Conservation (phyloP, 805 yeast genomes). For the Ogataea wickerhamii region DNA sequence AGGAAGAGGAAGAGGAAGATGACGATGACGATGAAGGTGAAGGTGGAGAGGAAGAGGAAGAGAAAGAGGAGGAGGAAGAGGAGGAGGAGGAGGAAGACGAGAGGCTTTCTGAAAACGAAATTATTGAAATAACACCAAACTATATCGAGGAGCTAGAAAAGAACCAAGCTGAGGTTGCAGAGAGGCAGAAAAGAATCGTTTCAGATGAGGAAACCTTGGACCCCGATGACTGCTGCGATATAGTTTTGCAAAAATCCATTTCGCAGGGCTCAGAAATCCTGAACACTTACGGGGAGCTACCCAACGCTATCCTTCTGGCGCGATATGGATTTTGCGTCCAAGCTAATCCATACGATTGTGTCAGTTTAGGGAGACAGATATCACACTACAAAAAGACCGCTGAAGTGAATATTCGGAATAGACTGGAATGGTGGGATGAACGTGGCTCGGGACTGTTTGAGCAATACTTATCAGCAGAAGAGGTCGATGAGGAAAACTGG, state of each 20-base stretch:
- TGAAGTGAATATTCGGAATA: conserved; percentile 13
- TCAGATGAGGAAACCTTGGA: conserved; percentile 27
- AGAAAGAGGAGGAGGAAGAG: conserved; percentile 24
- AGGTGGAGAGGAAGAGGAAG: conserved; percentile 17
- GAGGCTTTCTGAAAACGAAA: conserved; percentile 22
- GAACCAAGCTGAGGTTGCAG: conserved; percentile 28
- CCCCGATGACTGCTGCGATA: conserved; percentile 67
- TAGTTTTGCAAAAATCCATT: conserved; percentile 46
- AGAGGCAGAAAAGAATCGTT: conserved; percentile 17
- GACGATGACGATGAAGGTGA: conserved; percentile 21
- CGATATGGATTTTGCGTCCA: conserved; percentile 73
- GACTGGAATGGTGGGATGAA: conserved; percentile 27
- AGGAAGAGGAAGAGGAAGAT: conserved; percentile 21
- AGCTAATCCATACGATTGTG: conserved; percentile 51
- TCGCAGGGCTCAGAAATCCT: conserved; percentile 57
- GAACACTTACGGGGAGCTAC: conserved; percentile 77
- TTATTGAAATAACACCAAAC: conserved; percentile 31
- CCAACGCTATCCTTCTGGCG: conserved; percentile 63
- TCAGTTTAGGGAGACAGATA: conserved; percentile 53
- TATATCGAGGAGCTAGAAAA: conserved; percentile 31
- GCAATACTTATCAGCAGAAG: conserved; percentile 14
- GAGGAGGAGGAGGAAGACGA: conserved; percentile 23
- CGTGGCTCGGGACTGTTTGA: conserved; percentile 18
- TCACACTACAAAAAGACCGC: conserved; percentile 16
- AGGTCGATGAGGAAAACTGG: conserved; percentile 26